A percentile compares a stretch with the other conserved stretches of the same genome.
These are phyloP conservation scores for Emmonsiellopsis sp. DNA, from an alignment of 2,329 filamentous ascomycete species.

Conservation along the genomic window DNA sequence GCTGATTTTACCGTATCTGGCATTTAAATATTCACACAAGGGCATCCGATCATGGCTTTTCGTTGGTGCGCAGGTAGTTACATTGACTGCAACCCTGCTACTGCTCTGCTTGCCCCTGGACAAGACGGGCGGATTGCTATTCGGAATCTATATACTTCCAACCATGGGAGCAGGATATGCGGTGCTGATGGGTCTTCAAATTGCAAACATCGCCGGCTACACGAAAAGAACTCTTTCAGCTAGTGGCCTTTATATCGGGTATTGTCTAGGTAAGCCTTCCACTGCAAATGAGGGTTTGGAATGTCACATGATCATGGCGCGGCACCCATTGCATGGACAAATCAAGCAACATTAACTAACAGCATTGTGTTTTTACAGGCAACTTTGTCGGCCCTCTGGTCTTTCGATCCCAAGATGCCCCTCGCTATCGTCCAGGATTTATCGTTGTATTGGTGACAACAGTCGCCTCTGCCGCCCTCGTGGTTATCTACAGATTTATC, in stretches of 20 bases:
- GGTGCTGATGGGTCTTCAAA: conserved; percentile 41
- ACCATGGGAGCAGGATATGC: conserved; percentile 39
- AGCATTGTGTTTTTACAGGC: conserved; percentile 10
- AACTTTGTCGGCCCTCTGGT: conserved; percentile 39
- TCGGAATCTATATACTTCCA: conserved; percentile 42
- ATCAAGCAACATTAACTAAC: not conserved
- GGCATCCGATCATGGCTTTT: conserved; percentile 31
- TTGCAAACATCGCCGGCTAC: conserved; percentile 45
- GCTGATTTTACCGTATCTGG: conserved; percentile 32
- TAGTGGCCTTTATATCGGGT: conserved; percentile 43
- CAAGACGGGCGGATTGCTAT: conserved; percentile 37
- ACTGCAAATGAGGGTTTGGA: too few relatives aligned
- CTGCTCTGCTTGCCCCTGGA: conserved; percentile 35
- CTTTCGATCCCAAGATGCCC: conserved; percentile 33
- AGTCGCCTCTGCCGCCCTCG: conserved; percentile 20
- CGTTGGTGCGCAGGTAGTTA: conserved; percentile 32
- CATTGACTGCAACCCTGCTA: conserved; percentile 33
- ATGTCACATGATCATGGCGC: too few relatives aligned
- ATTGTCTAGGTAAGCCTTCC: conserved; percentile 41
- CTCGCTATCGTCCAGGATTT: conserved; percentile 32
- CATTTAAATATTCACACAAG: conserved; percentile 24
- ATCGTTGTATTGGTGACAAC: conserved; percentile 29
- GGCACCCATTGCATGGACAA: too few relatives aligned
- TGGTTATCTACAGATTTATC: conserved; percentile 21
- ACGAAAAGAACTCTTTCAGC: conserved; percentile 42